Conservation (phyloP, 257 asterid genomes). For the Nicotiana benthamiana region DNA sequence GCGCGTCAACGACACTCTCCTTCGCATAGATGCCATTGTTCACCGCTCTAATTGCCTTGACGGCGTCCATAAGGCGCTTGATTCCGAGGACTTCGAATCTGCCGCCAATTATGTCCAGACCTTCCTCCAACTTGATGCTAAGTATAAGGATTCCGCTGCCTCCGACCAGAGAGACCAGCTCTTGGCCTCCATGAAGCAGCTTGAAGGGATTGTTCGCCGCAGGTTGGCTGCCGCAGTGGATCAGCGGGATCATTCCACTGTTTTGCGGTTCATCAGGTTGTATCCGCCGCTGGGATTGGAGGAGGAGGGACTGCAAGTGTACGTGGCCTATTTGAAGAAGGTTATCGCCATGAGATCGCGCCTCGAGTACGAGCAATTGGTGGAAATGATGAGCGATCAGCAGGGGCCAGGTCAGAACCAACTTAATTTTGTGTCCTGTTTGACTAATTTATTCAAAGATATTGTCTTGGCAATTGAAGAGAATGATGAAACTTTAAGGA, state of each 20-base stretch:
- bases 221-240: slow-evolving; percentile 61
- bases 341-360: slow-evolving; percentile 65
- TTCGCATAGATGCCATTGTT: slow-evolving; percentile 66
- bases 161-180: slow-evolving; percentile 84
- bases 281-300: slow-evolving; percentile 72
- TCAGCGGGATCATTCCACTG: slow-evolving; percentile 67
- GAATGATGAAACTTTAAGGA: slow-evolving; percentile 62
- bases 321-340: slow-evolving; percentile 57
- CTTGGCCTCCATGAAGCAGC: slow-evolving; percentile 64
- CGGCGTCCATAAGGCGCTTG: slow-evolving; percentile 69
- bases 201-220: slow-evolving; percentile 65
- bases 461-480: slow-evolving; percentile 89
- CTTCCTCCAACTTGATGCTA: slow-evolving; percentile 75
- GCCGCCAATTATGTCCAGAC: slow-evolving; percentile 66
- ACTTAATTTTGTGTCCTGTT: slow-evolving; percentile 58
- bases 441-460: slow-evolving; percentile 84
- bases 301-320: slow-evolving; percentile 82
- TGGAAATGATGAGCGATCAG: slow-evolving; percentile 40
- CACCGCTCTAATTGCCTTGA: slow-evolving; percentile 69
- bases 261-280: slow-evolving; percentile 68
- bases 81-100: slow-evolving; percentile 70
- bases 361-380: slow-evolving; percentile 66
- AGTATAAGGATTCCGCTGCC: slow-evolving; percentile 59
- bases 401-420: slow-evolving; percentile 17
- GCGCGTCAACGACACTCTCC: slow-evolving; percentile 73